Percentiles rank a stretch among this genome's conserved stretches.
phyloP scores from a whole-genome alignment of 768 basidiomycete species.

The Filobasidium wieringae region DNA sequence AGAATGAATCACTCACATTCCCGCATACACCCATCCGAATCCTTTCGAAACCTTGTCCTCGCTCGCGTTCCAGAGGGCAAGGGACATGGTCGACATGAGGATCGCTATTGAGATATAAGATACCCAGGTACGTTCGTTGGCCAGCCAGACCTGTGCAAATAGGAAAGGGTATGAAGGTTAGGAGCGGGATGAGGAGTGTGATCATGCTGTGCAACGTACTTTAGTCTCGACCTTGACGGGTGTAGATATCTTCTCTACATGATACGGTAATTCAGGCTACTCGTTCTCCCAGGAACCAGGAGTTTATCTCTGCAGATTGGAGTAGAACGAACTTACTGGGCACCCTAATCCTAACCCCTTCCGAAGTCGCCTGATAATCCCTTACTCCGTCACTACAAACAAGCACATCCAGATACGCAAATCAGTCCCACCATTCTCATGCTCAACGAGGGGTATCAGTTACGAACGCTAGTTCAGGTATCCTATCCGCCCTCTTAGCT shows the following conservation, averaged over 20 bases:
- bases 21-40: constrained; percentile 74
- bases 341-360: constrained; percentile 14
- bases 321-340: constrained; percentile 23
- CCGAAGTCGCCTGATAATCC: constrained; percentile 30
- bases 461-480: constrained; percentile 31
- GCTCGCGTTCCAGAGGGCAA: constrained; percentile 74
- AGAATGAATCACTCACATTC: constrained; percentile 49
- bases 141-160: constrained; percentile 64
- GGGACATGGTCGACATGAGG: constrained; percentile 67
- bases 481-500: constrained; percentile 35
- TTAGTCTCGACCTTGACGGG: constrained; percentile 77
- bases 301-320: background rate
- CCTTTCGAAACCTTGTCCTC: constrained; percentile 54
- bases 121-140: constrained; percentile 81
- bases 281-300: no score
- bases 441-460: background rate
- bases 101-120: constrained; percentile 80
- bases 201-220: constrained; percentile 1
- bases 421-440: background rate
- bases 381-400: constrained; percentile 11
- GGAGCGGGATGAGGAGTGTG: background rate
- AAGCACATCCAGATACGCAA: background rate
- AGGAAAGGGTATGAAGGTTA: background rate
- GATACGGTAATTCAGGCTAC: background rate
- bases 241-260: constrained; percentile 29